Conservation (phyloP, 441 rosid genomes). For the Macaranga tanarius region DNA sequence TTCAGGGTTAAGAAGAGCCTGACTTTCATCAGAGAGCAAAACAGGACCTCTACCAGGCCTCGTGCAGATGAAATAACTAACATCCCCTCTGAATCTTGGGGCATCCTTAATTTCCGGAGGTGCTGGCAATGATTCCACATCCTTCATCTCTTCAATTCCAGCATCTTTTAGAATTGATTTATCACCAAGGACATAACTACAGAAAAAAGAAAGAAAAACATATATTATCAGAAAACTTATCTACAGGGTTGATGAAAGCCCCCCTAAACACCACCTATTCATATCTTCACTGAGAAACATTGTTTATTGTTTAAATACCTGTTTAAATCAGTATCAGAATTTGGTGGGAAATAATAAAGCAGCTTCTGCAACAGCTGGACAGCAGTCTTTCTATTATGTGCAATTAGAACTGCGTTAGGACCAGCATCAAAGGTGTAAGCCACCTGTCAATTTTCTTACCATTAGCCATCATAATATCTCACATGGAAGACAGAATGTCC, state of each 20-base stretch:
- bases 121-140: slow-evolving; percentile 48
- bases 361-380: slow-evolving; percentile 66
- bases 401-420: slow-evolving; percentile 87
- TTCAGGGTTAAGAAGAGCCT: slow-evolving; percentile 62
- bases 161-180: slow-evolving; percentile 75
- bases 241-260: not conserved
- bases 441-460: slow-evolving; percentile 49
- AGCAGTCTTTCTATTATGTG: slow-evolving; percentile 72
- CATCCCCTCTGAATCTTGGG: slow-evolving; percentile 65
- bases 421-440: slow-evolving; percentile 96
- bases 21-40: slow-evolving; percentile 54
- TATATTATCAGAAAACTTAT: slow-evolving; percentile 15
- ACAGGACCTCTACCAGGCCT: slow-evolving; percentile 84
- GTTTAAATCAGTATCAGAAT: slow-evolving; percentile 61
- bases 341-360: slow-evolving; percentile 85
- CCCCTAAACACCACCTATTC: not conserved
- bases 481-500: not conserved
- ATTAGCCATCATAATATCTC: slow-evolving; percentile 17
- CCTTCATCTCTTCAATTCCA: slow-evolving; percentile 52
- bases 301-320: slow-evolving; percentile 37
- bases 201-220: slow-evolving; percentile 5
- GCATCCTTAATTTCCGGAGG: slow-evolving; percentile 61
- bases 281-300: not conserved
- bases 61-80: slow-evolving; percentile 85
- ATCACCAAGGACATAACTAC: slow-evolving; percentile 83